These are phyloP conservation scores for Colletotrichum euphorbiae DNA, from an alignment of 2,329 filamentous ascomycete genomes.

Conservation along the genomic window DNA sequence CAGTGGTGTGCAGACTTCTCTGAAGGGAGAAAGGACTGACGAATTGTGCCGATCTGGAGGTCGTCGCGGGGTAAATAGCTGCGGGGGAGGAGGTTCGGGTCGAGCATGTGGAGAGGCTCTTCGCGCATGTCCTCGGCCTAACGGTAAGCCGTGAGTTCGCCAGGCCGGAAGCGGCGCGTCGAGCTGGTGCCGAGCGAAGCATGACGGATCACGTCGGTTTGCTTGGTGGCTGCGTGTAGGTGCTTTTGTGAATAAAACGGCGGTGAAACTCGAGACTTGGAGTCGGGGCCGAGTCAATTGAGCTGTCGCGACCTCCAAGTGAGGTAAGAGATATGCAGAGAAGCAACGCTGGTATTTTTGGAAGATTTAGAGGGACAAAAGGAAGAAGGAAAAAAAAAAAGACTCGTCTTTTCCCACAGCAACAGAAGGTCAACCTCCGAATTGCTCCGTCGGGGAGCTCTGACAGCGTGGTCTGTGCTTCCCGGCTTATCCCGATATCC, in stretches of 20 bases:
- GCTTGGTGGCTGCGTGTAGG: conserved; percentile 14
- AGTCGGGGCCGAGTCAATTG: conserved; percentile 23
- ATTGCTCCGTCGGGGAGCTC: conserved; percentile 33
- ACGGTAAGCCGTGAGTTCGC: conserved; percentile 35
- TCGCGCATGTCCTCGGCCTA: conserved; percentile 39
- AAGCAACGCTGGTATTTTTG: conserved; percentile 2
- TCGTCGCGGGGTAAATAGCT: conserved; percentile 37
- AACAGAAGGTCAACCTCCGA: conserved; percentile 25
- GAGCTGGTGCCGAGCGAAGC: conserved; percentile 38
- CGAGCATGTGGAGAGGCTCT: conserved; percentile 39
- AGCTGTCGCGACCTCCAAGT: conserved; percentile 1
- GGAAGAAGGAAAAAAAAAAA: conserved; percentile 12
- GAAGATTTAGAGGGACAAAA: conserved; percentile 4
- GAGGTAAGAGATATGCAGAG: neutral
- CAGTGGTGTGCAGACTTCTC: conserved; percentile 56
- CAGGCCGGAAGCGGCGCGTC: conserved; percentile 39
- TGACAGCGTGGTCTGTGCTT: conserved; percentile 26
- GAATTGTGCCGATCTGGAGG: conserved; percentile 29
- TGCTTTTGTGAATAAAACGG: conserved; percentile 14
- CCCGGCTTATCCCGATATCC: conserved; percentile 35
- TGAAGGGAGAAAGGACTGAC: conserved; percentile 30
- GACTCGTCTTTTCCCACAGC: conserved; percentile 21
- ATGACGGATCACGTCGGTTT: conserved; percentile 24
- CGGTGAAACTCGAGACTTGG: conserved; percentile 10
- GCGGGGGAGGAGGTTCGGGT: conserved; percentile 37